Evolutionary conservation across 1,284 basidiomycete genomes (phyloP), one percentile per base, ranked within the genome.

Genomic region (Sanghuangporus sanghuang): DNA sequence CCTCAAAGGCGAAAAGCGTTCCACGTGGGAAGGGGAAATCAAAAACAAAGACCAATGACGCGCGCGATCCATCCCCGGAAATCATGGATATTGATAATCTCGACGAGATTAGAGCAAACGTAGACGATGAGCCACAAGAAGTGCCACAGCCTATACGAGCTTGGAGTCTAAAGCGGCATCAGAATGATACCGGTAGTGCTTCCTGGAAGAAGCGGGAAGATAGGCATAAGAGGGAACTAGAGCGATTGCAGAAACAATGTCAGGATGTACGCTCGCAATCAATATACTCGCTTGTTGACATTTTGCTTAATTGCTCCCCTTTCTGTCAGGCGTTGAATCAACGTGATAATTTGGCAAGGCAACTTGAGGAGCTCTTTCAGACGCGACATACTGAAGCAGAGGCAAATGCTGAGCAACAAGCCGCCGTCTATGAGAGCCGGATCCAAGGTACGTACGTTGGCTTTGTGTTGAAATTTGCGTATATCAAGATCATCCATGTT

Each of bases 311-410:
- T 55, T 57, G 49, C 38, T 59, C 50, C 53, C n/a, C 7, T 40
- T 23, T 36, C 16, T 46, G 27, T n/a, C 61, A 76, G 73, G 66
- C 71, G 32, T 67, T 64, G 6, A 56, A 69, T 14, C 81, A 83
- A 62, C 78, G 81, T 59, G 78, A 82, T 59, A 74, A 78, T 27
- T 69, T 90, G 2, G 75, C 76, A 48, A 73, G 76, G 40, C 83
- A 86, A 64, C 67, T 90, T 12, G 80, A 89, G 57, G 85, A 88
- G 64, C 69, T 83, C 6, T 78, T 83, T 61, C 76, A 79, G 46
- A 73, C 85, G 46, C 80, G 87, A 61, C 72, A 77, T 44, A 87
- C 87, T 3, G 89, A 89, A 65, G 75, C 86, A 27, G 89, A 92
- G 68, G 74, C 79, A 62, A 69, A 79, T 7, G 68, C 85, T 54